Conservation (phyloP, 352 stramenopile species). For the Phytophthora sansomeana region DNA sequence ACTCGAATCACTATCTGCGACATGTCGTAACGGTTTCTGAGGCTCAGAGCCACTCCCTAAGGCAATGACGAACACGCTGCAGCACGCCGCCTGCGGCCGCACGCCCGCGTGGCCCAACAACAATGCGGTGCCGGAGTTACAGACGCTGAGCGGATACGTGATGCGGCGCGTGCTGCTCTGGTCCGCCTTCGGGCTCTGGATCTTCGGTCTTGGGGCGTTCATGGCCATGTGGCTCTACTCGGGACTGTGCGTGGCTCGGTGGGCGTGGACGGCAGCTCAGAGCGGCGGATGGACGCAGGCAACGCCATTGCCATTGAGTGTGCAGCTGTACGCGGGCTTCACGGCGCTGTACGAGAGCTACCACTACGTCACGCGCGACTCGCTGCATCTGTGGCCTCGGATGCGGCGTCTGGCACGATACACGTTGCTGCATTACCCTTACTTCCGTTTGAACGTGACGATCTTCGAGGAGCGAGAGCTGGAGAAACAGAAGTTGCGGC, state of each 20-base stretch:
- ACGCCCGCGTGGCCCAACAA: constrained; percentile 36
- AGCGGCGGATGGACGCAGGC: constrained; percentile 11
- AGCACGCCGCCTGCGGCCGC: constrained; percentile 14
- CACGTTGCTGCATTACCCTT: constrained; percentile 57
- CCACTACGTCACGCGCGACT: constrained; percentile 37
- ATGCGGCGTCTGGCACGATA: constrained; percentile 48
- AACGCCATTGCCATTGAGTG: constrained; percentile 17
- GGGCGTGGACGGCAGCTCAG: constrained; percentile 12
- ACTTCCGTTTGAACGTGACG: too few species aligned
- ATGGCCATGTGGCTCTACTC: constrained; percentile 32
- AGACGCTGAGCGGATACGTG: constrained; percentile 22
- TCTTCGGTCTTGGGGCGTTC: constrained; percentile 33
- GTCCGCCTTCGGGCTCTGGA: constrained; percentile 38
- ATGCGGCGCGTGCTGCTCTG: constrained; percentile 29
- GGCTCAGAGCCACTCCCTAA: too few species aligned
- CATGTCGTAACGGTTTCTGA: too few species aligned
- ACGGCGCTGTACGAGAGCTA: constrained; percentile 58
- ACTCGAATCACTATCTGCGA: too few species aligned
- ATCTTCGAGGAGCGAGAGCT: constrained; percentile 53
- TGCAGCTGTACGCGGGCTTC: constrained; percentile 40
- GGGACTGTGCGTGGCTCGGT: constrained; percentile 14
- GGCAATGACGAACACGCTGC: too few species aligned
- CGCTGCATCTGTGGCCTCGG: constrained; percentile 48
- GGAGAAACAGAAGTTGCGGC: constrained; percentile 18
- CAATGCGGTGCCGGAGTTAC: constrained; percentile 27